Evolutionary conservation across 441 rosid genomes (phyloP).

Genomic region (Pelargonium citronellum): DNA sequence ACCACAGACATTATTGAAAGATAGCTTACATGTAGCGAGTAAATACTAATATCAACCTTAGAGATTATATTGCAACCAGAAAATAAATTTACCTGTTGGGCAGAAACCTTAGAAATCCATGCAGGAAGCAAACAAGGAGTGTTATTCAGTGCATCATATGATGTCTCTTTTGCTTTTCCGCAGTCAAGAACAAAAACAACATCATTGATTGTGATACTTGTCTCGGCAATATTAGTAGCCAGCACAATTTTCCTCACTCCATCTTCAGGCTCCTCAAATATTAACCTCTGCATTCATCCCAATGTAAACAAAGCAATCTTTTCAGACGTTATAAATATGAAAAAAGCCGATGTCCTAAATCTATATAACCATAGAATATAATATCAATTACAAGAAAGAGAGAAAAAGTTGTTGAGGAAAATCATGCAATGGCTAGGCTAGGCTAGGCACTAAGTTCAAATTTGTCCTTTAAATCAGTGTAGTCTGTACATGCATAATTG

Average conservation of each 20-base stretch:
- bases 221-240: conserved; percentile 99
- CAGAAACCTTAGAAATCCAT: conserved; percentile 96
- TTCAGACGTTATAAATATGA: background rate
- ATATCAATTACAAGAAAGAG: conserved; percentile 4
- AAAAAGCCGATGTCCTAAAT: background rate
- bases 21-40: background rate
- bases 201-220: conserved; percentile 95
- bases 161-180: conserved; percentile 98
- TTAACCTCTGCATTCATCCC: conserved; percentile 60
- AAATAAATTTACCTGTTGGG: conserved; percentile 59
- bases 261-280: conserved; percentile 74
- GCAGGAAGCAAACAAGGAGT: conserved; percentile 96
- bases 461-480: background rate
- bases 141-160: conserved; percentile 96
- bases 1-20: background rate
- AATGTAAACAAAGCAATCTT: conserved; percentile 17
- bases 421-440: background rate
- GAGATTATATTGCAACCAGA: conserved; percentile 1
- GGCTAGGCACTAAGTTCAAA: background rate
- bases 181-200: conserved; percentile 92
- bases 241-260: conserved; percentile 84
- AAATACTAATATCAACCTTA: background rate
- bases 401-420: background rate
- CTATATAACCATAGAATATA: background rate
- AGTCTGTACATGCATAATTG: background rate